Conservation (phyloP, 192 early-diverging fungal species). For the Coemansia sp. region DNA sequence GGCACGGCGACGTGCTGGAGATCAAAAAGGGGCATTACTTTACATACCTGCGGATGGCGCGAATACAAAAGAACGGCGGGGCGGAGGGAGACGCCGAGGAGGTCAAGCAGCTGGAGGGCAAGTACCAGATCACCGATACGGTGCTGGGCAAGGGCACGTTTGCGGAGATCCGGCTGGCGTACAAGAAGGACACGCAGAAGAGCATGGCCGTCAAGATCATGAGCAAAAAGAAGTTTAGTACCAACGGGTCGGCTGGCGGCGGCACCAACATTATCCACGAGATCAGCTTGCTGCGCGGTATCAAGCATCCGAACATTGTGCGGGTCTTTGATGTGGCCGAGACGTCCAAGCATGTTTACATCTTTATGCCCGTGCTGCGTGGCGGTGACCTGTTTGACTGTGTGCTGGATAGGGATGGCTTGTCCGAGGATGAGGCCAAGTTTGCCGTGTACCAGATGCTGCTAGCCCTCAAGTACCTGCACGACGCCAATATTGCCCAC, state of each 20-base stretch:
- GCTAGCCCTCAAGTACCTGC: conserved; percentile 71
- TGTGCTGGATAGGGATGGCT: conserved; percentile 57
- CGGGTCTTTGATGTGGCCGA: conserved; percentile 60
- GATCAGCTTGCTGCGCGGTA: conserved; percentile 63
- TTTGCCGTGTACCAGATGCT: conserved; percentile 69
- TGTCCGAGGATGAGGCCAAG: conserved; percentile 73
- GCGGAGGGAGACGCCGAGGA: conserved; percentile 4
- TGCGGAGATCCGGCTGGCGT: conserved; percentile 67
- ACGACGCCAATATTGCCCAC: conserved; percentile 73
- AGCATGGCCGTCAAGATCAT: conserved; percentile 84
- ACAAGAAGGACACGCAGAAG: conserved; percentile 57
- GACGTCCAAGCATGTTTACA: conserved; percentile 56
- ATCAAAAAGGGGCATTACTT: conserved; percentile 50
- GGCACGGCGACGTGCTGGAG: conserved; percentile 56
- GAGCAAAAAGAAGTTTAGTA: conserved; percentile 60
- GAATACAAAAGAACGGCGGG: neutral
- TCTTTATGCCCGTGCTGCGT: conserved; percentile 68
- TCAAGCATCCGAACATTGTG: conserved; percentile 69
- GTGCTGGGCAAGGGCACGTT: conserved; percentile 61
- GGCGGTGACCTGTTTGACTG: conserved; percentile 90
- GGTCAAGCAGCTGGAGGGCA: conserved; percentile 12
- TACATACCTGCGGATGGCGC: conserved; percentile 27
- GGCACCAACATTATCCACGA: conserved; percentile 72
- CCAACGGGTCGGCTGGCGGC: conserved; percentile 62
- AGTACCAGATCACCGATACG: conserved; percentile 47